Evolutionary conservation across 306 rosid species (phyloP).

Genomic region (Rosa rugosa): DNA sequence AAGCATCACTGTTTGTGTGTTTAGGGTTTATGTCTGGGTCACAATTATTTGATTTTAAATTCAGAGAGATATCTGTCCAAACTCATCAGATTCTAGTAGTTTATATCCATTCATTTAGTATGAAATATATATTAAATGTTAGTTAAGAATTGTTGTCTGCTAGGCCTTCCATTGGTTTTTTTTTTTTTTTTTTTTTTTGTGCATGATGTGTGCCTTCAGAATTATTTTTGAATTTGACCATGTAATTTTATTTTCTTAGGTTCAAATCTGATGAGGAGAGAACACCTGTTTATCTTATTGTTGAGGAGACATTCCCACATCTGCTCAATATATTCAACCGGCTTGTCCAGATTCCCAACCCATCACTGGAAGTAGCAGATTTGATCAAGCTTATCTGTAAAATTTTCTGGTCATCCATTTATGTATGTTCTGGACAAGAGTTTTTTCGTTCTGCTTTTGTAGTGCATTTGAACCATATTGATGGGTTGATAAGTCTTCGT

Average conservation of each 20-base stretch:
- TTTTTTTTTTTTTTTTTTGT: background rate
- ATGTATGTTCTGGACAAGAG: constrained; percentile 46
- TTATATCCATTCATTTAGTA: background rate
- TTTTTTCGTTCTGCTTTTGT: background rate
- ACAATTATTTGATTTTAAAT: constrained; percentile 1
- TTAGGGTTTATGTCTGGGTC: background rate
- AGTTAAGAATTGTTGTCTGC: background rate
- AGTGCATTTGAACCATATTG: constrained; percentile 1
- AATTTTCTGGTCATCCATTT: constrained; percentile 99
- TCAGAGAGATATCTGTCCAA: background rate
- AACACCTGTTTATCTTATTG: constrained; percentile 76
- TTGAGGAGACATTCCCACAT: constrained; percentile 90
- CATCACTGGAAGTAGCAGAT: constrained; percentile 87
- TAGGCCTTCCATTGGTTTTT: background rate
- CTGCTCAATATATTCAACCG: constrained; percentile 77
- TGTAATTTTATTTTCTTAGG: constrained; percentile 46
- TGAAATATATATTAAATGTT: background rate
- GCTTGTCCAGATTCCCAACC: constrained; percentile 83
- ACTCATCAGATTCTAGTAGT: background rate
- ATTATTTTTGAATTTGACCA: background rate
- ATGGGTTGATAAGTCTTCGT: background rate
- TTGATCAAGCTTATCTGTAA: constrained; percentile 94
- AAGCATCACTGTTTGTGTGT: background rate
- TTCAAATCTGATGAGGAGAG: constrained; percentile 98
- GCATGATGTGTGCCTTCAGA: background rate